A percentile compares a stretch with the other conserved stretches of the same genome.
Conservation (phyloP, 306 rosid species). For the Cucumis sativus region Cucumber_9930_V3 NC_026660.2:914501-915000, state of each 20-base stretch:
- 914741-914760: conserved; percentile 88
- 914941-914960: conserved; percentile 96
- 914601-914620: background rate
- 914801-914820: background rate
- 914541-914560: background rate
- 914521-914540: conserved; percentile 24
- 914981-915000: conserved; percentile 1
- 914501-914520: conserved; percentile 97
- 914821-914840: conserved; percentile 7
- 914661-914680: conserved; percentile 98
- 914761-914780: conserved; percentile 72
- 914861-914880: conserved; percentile 40
- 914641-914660: background rate
- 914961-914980: conserved; percentile 89
- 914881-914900: conserved; percentile 98
- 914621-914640: background rate
- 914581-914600: background rate
- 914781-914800: background rate
- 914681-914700: conserved; percentile 92
- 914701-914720: conserved; percentile 65
- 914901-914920: conserved; percentile 84
- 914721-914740: conserved; percentile 88
- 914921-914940: conserved; percentile 93
- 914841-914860: background rate
- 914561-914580: background rate